Base-by-base conservation (phyloP, 2,329 filamentous ascomycete genomes). In the Fusarium annulatum region DNA sequence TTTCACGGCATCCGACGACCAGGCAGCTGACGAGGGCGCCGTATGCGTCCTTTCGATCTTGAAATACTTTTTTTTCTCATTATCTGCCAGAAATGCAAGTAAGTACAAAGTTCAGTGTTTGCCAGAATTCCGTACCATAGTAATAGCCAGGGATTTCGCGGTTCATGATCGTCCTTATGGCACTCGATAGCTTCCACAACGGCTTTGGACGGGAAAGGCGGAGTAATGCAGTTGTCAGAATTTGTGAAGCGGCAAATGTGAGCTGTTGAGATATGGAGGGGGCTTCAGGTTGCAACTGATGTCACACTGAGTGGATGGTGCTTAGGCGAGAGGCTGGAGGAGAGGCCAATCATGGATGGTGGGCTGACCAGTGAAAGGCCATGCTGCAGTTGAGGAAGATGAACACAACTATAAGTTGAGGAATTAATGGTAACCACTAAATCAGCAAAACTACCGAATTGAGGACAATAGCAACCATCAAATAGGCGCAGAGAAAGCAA, bases 11-110 rank as follows among this genome's bases (percentile, higher is more conserved):
- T 88, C 84, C n/a, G 85, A 82, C 14, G 90, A 89, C 83, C 90
- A 92, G 21, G 85, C 81, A 1, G 87, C 84, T 12, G 80, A 81
- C 4, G 82, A 71, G 1, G 89, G 86, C 2, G 89, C 88, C 21
- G 85, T 85, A 61, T 87, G 85, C 43, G 88, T 85, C 51, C 85
- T 87, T 78, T 92, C 88, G 56, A 93, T 88, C 75, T 89, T 91
- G 81, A 93, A 94, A 77, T 93, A 94, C 72, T 89, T 91, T 42
- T 86, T 87, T 79, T 89, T 92, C 48, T 86, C 85, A 19, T 80
- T 58, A 68, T 91, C 89, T 90, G 12, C 3, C 2, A 18, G 19
- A 3, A 21, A 38, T 36, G 26, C 60, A 28, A 70, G 61, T 43
- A 30, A 55, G 34, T 55, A 55, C 21, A 30, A 39, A 41, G 15